Evolutionary conservation across 352 stramenopile species (phyloP), one percentile per base, ranked within the genome.

Genomic region (Phytophthora kernoviae): DNA sequence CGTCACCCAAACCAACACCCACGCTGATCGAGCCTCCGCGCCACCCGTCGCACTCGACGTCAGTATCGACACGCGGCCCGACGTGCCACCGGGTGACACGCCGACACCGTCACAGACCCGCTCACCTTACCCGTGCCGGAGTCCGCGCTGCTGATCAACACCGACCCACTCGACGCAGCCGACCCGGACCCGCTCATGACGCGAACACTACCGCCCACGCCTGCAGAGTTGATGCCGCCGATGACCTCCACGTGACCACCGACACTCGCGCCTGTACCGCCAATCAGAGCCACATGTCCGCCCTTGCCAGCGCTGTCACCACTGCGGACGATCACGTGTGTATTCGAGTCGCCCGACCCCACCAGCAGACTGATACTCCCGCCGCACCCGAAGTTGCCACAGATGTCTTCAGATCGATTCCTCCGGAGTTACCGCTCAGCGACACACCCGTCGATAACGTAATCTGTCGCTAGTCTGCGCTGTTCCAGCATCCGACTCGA

Each of bases 391-490:
- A 40, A 14, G 33, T 40, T 9, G 33, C 33, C 33, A 40, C 33
- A 5, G 33, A 40, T 17, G 33, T 40, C 33, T 40, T 40, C 33
- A 40, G 33, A 15, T 47, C 34, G 37, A 55, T 22, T 11, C 18
- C 21, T 26, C 48, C 48, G 14, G 48, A 55, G 18, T 24, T 27
- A 15, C 48, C 48, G 48, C 14, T 20, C 33, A 20, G 7, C 8
- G 48, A 55, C 33, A 55, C n/a, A 10, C 53, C 53, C 17, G 53
- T 53, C 14, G 41, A 47, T 24, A 60, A 40, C 42, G 33, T 46
- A 2, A 60, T 40, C 3, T 18, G 27, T 4, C 54, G 44, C 54
- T 62, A 8, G 14, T 40, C 44, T n/a, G 14, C 24, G 44, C 46
- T 39, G 33, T 17, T 3, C 33, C 33, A 3, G 33, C 9, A n/a